Evolutionary conservation across 1,139 yeast species (phyloP), one percentile per base, ranked within the genome.

Genomic region (Candida sojae): DNA sequence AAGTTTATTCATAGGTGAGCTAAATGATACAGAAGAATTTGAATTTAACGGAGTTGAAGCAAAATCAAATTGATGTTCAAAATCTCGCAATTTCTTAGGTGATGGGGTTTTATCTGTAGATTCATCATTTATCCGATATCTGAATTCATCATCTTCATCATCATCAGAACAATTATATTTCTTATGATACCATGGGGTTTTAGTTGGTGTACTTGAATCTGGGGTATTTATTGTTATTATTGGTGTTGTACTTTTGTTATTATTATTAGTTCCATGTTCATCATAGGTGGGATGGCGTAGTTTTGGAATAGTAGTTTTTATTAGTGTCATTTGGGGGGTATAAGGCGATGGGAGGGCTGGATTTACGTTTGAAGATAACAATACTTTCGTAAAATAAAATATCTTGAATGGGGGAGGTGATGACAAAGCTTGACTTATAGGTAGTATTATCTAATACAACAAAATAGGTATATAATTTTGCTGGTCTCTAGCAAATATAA

Each of bases 1-100:
- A 36, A 71, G 61, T 48, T 62, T 62, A 45, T 62, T 63, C 48
- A 70, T 65, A 10, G 80, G 80, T 1, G 79, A 73, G 26, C 68
- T 51, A 48, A 75, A 73, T 21, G 73, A 59, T 8, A 58, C 48
- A 17, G 65, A 58, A 28, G 54, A 53, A 47, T 55, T 51, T 12
- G 47, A 45, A 44, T 59, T 56, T 43, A 70, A 56, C 8, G 77
- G 77, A 7, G 77, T 71, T n/a, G 75, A 70, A 0, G 72, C 71
- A 46, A 48, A 52, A n/a, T 48, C 51, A 31, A 52, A 46, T 35
- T 40, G 43, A 32, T 43, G 40, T 26, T 34, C 41, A 23, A 25
- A 11, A 5, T 32, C 31, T 8, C 28, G 28, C 6, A 25, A 23
- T 10, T 49, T 46, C 23, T 49, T 46, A 6, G 57, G 57, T 4